Base-by-base conservation (phyloP, 108 stramenopile species). In the Cyclotella atomus region DNA sequence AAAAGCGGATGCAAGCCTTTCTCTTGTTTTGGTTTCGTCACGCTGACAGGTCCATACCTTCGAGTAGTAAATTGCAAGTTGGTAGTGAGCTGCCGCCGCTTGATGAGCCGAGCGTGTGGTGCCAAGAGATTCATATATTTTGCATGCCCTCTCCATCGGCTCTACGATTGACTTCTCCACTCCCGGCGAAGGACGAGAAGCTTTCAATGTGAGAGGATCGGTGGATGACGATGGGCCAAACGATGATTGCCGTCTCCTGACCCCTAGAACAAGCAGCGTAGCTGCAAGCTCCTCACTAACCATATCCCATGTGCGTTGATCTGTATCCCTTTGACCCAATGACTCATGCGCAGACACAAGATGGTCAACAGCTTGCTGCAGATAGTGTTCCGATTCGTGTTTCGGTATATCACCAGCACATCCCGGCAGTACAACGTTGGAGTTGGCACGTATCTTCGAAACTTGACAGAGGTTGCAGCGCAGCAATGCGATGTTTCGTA, bases 1-100 rank as follows among this genome's bases (percentile, higher is more conserved):
- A 62, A 95, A 92, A 20, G 94, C 89, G 9, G 80, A 74, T 8
- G 91, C 83, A 27, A 95, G 65, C 67, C 92, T 95, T 49, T 92
- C 89, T 59, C 91, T 66, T 3, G 94, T 92, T 59, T 89, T 89
- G 9, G 68, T 27, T 63, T 95, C 91, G 60, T 92, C 86, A 0
- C 87, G 73, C 75, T 95, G 91, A 65, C 91, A 91, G 14, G 91
- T 92, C 91, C 91, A 95, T 1, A 95, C 75, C 47, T 89, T 90
- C 23, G 84, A 74, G 66, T 73, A 91, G 47, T 85, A 91, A 21
- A 90, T 75, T 3, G 94, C 94, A 12, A 95, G 76, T 46, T 95
- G 94, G 68, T 95, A 95, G 54, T 95, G 87, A 7, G 85, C 86
- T 25, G 94, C 94, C 3, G 94, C 94, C 53, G 88, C 90, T 73